A percentile compares a stretch with the other conserved stretches of the same genome.
phyloP scores from a whole-genome alignment of 192 early-diverging fungal genomes.

The Coemansia sp. region DNA sequence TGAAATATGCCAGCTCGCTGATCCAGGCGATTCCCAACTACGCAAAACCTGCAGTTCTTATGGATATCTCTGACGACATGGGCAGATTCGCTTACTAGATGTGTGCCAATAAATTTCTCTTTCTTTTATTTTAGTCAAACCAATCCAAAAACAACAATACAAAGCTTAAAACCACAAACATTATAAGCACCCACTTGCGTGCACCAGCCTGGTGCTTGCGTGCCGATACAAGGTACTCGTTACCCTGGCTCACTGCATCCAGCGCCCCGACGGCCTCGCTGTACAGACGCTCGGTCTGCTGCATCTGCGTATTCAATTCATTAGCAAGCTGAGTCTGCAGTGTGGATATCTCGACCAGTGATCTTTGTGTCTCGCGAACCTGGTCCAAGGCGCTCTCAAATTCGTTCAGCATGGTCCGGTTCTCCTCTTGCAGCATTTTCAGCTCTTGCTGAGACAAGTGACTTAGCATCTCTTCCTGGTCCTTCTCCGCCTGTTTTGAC shows the following conservation, averaged over 20 bases:
- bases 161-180: constrained; percentile 70
- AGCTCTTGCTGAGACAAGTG: constrained; percentile 55
- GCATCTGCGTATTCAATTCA: constrained; percentile 69
- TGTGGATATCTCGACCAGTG: constrained; percentile 69
- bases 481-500: background rate
- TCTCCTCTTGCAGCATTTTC: constrained; percentile 69
- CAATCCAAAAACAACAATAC: constrained; percentile 78
- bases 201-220: constrained; percentile 63
- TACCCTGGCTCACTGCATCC: constrained; percentile 65
- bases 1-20: background rate
- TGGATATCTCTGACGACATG: constrained; percentile 1
- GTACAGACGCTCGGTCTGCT: constrained; percentile 71
- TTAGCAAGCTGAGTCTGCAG: constrained; percentile 70
- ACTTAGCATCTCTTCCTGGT: constrained; percentile 57
- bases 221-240: constrained; percentile 64
- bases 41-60: background rate
- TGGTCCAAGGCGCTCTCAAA: constrained; percentile 69
- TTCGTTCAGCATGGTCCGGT: constrained; percentile 65
- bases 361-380: constrained; percentile 64
- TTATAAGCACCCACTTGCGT: constrained; percentile 72
- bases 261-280: constrained; percentile 68
- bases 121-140: constrained; percentile 58
- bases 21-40: constrained; percentile 1
- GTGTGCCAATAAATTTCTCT: background rate
- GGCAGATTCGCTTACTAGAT: background rate